Percentiles rank a stretch among this genome's conserved stretches.
These are phyloP conservation scores for Eucalyptus dawsonii DNA, from an alignment of 345 rosid species.

Conservation along the genomic window DNA sequence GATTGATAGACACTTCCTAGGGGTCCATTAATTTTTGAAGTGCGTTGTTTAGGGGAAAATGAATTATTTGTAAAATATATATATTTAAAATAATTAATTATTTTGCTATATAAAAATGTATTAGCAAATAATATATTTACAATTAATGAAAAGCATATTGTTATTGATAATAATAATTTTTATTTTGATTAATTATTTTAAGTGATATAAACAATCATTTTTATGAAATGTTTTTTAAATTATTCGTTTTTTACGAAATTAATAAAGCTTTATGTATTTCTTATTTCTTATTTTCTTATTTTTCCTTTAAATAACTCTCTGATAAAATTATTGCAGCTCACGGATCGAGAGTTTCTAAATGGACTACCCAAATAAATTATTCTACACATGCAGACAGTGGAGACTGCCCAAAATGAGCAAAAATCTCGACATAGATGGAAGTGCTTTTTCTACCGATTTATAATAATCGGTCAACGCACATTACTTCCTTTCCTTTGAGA, in stretches of 20 bases:
- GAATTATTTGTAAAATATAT: neutral
- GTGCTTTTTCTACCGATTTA: neutral
- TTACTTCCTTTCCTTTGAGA: too few species aligned
- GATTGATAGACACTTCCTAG: neutral
- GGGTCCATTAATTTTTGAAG: neutral
- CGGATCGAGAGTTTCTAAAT: neutral
- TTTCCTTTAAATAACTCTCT: neutral
- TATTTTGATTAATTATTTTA: neutral
- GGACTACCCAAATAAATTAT: neutral
- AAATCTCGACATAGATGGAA: neutral
- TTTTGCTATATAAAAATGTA: too few species aligned
- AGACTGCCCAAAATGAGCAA: neutral
- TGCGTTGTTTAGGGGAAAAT: neutral
- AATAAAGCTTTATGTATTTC: neutral
- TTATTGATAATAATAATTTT: neutral
- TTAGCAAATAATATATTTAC: too few species aligned
- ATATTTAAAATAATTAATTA: neutral
- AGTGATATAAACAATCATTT: accelerated
- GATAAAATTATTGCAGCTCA: neutral
- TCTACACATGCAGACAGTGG: neutral
- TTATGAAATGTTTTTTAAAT: neutral
- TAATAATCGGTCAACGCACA: neutral
- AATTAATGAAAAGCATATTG: too few species aligned
- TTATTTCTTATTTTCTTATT: neutral
- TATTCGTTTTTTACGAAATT: neutral